Conservation (phyloP, 2,329 filamentous ascomycete species). For the Talaromyces amestolkiae region DNA sequence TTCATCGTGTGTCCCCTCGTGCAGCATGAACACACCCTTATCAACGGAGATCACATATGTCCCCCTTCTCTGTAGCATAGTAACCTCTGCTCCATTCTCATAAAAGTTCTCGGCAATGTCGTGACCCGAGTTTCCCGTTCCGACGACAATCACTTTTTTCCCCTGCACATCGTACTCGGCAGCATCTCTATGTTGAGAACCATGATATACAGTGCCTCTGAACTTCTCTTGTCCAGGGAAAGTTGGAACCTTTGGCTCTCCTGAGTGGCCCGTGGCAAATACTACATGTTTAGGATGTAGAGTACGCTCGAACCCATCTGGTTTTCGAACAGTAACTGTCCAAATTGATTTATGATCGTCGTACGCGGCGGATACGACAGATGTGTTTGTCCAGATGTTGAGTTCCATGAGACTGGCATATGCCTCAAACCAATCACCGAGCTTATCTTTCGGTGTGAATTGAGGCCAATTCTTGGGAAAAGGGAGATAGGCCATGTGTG, state of each 20-base stretch:
- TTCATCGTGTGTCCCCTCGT: conserved; percentile 49
- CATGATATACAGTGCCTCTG: conserved; percentile 47
- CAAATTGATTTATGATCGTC: conserved; percentile 40
- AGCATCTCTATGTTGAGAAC: conserved; percentile 44
- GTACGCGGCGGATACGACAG: conserved; percentile 40
- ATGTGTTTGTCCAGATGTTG: conserved; percentile 46
- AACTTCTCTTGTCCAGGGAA: conserved; percentile 44
- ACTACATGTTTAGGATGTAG: conserved; percentile 48
- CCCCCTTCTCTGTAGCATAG: conserved; percentile 53
- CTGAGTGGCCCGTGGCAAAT: conserved; percentile 48
- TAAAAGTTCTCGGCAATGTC: conserved; percentile 53
- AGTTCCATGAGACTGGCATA: conserved; percentile 52
- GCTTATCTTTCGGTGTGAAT: conserved; percentile 48
- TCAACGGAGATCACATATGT: conserved; percentile 52
- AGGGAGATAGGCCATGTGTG: conserved; percentile 39
- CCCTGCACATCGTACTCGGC: conserved; percentile 35
- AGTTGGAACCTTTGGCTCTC: conserved; percentile 42
- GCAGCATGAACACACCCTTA: conserved; percentile 46
- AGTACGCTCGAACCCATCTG: conserved; percentile 27
- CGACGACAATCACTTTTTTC: conserved; percentile 51
- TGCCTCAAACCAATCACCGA: conserved; percentile 50
- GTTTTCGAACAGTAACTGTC: conserved; percentile 33
- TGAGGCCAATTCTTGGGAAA: conserved; percentile 45
- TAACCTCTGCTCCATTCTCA: conserved; percentile 51
- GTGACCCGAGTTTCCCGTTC: conserved; percentile 51